Evolutionary conservation across 1,284 basidiomycete genomes (phyloP).

Genomic region (Fomitopsis palustris): DNA sequence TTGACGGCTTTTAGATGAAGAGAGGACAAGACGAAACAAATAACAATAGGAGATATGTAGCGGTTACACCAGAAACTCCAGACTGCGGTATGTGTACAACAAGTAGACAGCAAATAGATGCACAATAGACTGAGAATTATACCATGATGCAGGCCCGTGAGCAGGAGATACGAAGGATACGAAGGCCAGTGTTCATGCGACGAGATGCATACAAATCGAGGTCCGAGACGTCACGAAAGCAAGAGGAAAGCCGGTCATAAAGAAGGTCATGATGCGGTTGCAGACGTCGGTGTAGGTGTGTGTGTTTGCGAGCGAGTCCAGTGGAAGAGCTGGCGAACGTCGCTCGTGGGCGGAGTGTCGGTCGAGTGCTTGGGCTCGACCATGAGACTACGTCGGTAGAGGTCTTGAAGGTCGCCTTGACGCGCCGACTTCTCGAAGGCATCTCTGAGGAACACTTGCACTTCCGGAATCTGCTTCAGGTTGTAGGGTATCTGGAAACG

Average conservation of each 20-base stretch:
- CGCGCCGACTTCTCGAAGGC: slow-evolving; percentile 70
- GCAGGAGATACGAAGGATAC: not conserved
- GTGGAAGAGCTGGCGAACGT: slow-evolving; percentile 71
- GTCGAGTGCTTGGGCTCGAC: slow-evolving; percentile 78
- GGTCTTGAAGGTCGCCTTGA: slow-evolving; percentile 74
- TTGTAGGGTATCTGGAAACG: slow-evolving; percentile 89
- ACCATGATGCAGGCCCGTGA: slow-evolving; percentile 3
- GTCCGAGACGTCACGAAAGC: slow-evolving; percentile 9
- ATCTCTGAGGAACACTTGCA: slow-evolving; percentile 73
- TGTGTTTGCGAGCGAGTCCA: slow-evolving; percentile 59
- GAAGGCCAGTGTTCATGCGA: slow-evolving; percentile 1
- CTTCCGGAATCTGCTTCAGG: slow-evolving; percentile 80
- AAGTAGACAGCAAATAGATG: slow-evolving; percentile 12
- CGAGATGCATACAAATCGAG: slow-evolving; percentile 18
- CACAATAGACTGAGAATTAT: slow-evolving; percentile 5
- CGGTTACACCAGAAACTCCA: slow-evolving; percentile 6
- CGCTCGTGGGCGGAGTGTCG: slow-evolving; percentile 60
- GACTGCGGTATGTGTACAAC: slow-evolving; percentile 10
- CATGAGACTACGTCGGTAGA: slow-evolving; percentile 77
- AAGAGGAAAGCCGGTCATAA: not conserved
- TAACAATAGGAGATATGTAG: slow-evolving; percentile 10
- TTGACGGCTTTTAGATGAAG: not conserved
- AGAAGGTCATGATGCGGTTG: slow-evolving; percentile 14
- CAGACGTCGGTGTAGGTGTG: slow-evolving; percentile 23
- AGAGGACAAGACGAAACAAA: slow-evolving; percentile 1